phyloP scores from a whole-genome alignment of 2,329 filamentous ascomycete genomes.

The Xylariaceae sp. region DNA sequence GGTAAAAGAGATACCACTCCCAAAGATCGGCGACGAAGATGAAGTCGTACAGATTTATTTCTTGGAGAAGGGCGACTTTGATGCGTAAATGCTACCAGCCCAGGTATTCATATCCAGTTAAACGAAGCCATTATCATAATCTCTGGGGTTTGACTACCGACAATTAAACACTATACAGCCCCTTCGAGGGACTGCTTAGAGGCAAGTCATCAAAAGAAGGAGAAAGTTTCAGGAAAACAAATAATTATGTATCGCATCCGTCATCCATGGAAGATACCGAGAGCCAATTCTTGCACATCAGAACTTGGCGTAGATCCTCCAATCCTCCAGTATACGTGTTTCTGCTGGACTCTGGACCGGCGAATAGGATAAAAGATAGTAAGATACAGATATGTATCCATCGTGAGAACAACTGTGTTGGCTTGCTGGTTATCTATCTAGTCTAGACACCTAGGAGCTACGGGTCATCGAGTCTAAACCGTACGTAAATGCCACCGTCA shows the following conservation, averaged over 20 bases:
- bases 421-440: neutral
- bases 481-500: neutral
- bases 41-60: conserved; percentile 52
- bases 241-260: neutral
- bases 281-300: neutral
- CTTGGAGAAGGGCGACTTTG: conserved; percentile 37
- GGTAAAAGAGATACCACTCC: conserved; percentile 42
- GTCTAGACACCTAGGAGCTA: neutral
- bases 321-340: neutral
- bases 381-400: neutral
- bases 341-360: neutral
- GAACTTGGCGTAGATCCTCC: neutral
- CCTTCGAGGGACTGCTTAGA: neutral
- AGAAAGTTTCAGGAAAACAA: neutral
- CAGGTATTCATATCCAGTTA: too few relatives aligned
- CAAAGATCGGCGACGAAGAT: conserved; percentile 41
- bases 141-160: neutral
- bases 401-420: neutral
- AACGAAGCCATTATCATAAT: neutral
- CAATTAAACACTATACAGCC: neutral
- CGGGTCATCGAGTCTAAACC: neutral
- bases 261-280: neutral
- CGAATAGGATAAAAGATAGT: neutral
- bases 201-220: neutral
- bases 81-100: neutral